phyloP scores from a whole-genome alignment of 1,139 yeast species.

The Diutina catenulata region DNA sequence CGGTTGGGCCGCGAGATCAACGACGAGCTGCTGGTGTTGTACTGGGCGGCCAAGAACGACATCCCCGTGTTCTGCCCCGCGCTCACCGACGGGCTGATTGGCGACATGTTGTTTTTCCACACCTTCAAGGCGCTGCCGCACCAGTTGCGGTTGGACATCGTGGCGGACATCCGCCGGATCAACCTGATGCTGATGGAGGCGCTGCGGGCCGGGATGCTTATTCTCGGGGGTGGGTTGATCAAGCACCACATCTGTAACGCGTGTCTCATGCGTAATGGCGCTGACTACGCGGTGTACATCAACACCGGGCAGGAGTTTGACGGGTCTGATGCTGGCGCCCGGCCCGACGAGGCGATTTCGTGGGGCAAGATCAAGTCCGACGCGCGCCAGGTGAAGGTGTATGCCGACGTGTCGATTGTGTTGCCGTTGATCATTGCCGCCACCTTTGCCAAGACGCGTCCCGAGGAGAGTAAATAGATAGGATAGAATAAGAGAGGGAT shows the following conservation, averaged over 20 bases:
- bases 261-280: conserved; percentile 97
- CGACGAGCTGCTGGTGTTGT: conserved; percentile 85
- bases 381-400: conserved; percentile 82
- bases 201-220: conserved; percentile 88
- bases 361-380: conserved; percentile 98
- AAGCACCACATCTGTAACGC: conserved; percentile 98
- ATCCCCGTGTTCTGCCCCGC: conserved; percentile 98
- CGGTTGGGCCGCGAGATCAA: conserved; percentile 91
- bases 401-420: conserved; percentile 92
- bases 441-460: conserved; percentile 60
- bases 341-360: conserved; percentile 97
- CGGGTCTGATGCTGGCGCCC: conserved; percentile 98
- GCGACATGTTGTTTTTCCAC: conserved; percentile 97
- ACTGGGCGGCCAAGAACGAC: conserved; percentile 95
- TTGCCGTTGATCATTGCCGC: conserved; percentile 97
- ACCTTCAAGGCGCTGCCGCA: conserved; percentile 89
- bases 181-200: conserved; percentile 95
- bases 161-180: conserved; percentile 81
- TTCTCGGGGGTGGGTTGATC: conserved; percentile 91
- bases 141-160: conserved; percentile 83
- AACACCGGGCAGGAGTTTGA: conserved; percentile 98
- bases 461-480: too few relatives aligned
- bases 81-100: conserved; percentile 93
- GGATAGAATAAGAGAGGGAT: too few relatives aligned
- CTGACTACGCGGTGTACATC: conserved; percentile 92